Evolutionary conservation across 495 filamentous ascomycete genomes (phyloP).

Genomic region (Penicillium simplicissimum): DNA sequence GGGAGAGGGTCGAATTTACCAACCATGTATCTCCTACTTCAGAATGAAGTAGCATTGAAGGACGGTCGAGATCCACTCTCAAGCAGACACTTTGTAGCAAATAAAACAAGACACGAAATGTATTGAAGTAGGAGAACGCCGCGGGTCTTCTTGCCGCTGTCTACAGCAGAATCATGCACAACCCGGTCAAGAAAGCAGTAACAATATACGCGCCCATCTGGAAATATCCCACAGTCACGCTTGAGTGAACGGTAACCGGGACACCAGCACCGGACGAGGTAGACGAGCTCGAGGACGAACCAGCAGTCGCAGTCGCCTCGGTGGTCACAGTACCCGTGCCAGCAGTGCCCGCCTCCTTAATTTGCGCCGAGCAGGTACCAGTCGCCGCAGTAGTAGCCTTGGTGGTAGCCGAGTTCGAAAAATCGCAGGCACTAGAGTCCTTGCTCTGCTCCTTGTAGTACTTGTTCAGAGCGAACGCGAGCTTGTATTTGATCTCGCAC

Average conservation of each 20-base stretch:
- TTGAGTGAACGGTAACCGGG: constrained; percentile 38
- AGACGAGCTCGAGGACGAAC: constrained; percentile 26
- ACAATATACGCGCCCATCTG: constrained; percentile 64
- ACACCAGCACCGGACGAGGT: constrained; percentile 43
- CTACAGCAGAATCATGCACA: constrained; percentile 74
- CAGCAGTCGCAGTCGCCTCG: constrained; percentile 47
- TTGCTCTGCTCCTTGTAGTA: constrained; percentile 70
- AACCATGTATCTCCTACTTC: not conserved
- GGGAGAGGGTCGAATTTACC: not conserved
- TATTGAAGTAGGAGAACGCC: not conserved
- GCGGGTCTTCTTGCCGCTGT: not conserved
- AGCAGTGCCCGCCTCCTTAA: constrained; percentile 61
- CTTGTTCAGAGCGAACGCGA: constrained; percentile 76
- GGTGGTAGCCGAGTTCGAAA: constrained; percentile 64
- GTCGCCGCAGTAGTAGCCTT: constrained; percentile 49
- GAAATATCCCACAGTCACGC: constrained; percentile 53
- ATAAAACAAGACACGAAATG: not conserved
- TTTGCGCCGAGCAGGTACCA: constrained; percentile 53
- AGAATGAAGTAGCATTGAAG: too few species aligned
- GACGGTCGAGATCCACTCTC: not conserved
- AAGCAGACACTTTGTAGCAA: not conserved
- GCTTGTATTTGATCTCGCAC: constrained; percentile 76
- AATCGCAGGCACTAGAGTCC: constrained; percentile 67
- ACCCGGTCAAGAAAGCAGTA: constrained; percentile 65
- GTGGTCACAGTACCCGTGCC: constrained; percentile 67